phyloP scores from a whole-genome alignment of 768 basidiomycete genomes.

The Leccinum disarticulatum region DNA sequence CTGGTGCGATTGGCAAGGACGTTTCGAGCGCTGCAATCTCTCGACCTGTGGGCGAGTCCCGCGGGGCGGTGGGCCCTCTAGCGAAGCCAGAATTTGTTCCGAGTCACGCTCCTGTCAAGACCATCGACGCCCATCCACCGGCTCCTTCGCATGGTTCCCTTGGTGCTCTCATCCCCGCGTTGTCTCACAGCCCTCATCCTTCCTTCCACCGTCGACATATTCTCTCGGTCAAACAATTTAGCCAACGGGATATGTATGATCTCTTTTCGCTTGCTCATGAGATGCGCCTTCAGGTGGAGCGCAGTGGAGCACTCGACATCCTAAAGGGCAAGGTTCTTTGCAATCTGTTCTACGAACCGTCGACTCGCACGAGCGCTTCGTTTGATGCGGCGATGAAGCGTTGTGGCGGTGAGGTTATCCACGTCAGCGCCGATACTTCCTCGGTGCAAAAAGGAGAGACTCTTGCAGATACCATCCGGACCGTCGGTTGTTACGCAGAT shows the following conservation, averaged over 20 bases:
- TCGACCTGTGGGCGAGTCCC: slow-evolving; percentile 37
- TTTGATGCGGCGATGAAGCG: slow-evolving; percentile 99
- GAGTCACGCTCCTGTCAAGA: slow-evolving; percentile 35
- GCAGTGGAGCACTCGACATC: slow-evolving; percentile 84
- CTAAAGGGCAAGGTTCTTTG: slow-evolving; percentile 89
- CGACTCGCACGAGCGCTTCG: slow-evolving; percentile 91
- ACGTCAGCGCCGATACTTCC: slow-evolving; percentile 75
- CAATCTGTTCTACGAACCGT: slow-evolving; percentile 95
- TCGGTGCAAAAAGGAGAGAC: slow-evolving; percentile 94
- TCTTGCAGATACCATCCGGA: slow-evolving; percentile 89
- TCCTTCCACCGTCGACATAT: slow-evolving; percentile 94
- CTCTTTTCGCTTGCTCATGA: slow-evolving; percentile 95
- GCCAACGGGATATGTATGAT: slow-evolving; percentile 83
- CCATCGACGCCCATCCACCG: slow-evolving; percentile 24
- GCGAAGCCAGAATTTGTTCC: slow-evolving; percentile 30
- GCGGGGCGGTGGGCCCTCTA: slow-evolving; percentile 19
- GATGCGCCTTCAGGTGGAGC: slow-evolving; percentile 95
- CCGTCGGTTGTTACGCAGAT: slow-evolving; percentile 93
- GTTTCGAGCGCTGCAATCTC: slow-evolving; percentile 61
- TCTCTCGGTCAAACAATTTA: slow-evolving; percentile 92
- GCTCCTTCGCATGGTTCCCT: slow-evolving; percentile 7
- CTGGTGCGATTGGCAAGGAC: slow-evolving; percentile 63
- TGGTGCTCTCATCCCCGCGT: slow-evolving; percentile 16
- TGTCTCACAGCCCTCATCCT: slow-evolving; percentile 55
- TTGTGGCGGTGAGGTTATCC: slow-evolving; percentile 93